Evolutionary conservation across 345 rosid genomes (phyloP).

Genomic region (Salix brachista): DNA sequence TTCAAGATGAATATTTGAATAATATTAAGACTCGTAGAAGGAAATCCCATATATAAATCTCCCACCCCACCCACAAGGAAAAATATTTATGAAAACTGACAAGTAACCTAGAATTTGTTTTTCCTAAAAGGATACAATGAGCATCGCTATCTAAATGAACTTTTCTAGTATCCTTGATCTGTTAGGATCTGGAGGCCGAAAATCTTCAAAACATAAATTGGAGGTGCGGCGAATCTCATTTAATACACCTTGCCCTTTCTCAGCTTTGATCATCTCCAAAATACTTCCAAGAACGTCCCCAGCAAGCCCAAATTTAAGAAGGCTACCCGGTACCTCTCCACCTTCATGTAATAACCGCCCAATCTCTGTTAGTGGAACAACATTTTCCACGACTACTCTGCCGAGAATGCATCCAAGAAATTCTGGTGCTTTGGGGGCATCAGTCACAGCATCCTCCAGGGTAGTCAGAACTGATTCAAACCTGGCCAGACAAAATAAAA

Average conservation of each 20-base stretch:
- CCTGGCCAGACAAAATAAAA: conserved; percentile 31
- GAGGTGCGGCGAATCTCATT: conserved; percentile 51
- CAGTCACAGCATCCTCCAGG: conserved; percentile 82
- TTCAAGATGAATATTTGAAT: conserved; percentile 21
- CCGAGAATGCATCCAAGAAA: conserved; percentile 70
- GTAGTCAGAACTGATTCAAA: conserved; percentile 64
- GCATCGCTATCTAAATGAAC: conserved; percentile 59
- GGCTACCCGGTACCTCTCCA: conserved; percentile 67
- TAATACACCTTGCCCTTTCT: conserved; percentile 55
- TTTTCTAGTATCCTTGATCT: conserved; percentile 65
- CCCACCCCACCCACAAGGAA: conserved; percentile 20
- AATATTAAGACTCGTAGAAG: conserved; percentile 19
- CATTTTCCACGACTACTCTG: conserved; percentile 45
- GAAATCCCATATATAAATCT: conserved; percentile 20
- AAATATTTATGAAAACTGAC: conserved; percentile 27
- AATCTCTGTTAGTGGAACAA: conserved; percentile 50
- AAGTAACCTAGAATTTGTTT: conserved; percentile 21
- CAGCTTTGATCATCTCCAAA: conserved; percentile 52
- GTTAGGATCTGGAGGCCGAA: conserved; percentile 52
- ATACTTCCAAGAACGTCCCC: conserved; percentile 79
- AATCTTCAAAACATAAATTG: conserved; percentile 61
- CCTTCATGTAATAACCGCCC: conserved; percentile 56
- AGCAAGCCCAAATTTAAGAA: conserved; percentile 61
- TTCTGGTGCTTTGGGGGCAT: conserved; percentile 90
- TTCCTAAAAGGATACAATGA: conserved; percentile 28